These are phyloP conservation scores for Sideroxylon spinosum DNA, from an alignment of 179 eudicot genomes.

Conservation along the genomic window DNA sequence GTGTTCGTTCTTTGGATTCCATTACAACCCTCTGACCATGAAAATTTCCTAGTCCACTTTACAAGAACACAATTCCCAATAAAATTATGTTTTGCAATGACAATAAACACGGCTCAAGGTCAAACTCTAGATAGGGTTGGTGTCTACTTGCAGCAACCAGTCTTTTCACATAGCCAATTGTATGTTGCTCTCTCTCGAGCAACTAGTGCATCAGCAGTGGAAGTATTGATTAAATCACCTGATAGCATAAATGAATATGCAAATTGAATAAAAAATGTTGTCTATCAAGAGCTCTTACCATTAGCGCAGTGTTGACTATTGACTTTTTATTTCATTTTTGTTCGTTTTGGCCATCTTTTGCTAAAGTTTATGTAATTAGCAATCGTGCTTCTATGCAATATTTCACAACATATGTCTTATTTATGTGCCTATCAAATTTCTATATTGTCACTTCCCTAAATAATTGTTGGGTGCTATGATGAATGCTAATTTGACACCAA, in stretches of 20 bases:
- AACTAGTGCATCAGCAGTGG: background rate
- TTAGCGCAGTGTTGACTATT: no score
- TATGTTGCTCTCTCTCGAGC: slow-evolving; percentile 20
- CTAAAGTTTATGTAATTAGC: no score
- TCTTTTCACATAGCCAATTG: slow-evolving; percentile 25
- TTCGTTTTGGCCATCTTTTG: no score
- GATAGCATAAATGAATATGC: background rate
- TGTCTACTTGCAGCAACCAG: slow-evolving; percentile 15
- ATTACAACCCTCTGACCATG: background rate
- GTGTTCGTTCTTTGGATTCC: no score
- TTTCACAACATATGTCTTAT: no score
- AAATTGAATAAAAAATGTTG: background rate
- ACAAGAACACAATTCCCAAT: background rate
- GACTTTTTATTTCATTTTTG: no score
- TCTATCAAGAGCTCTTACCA: no score
- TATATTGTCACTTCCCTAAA: no score
- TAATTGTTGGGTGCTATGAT: no score
- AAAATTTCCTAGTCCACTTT: slow-evolving; percentile 14
- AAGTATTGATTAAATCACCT: background rate
- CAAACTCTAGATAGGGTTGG: slow-evolving; percentile 21
- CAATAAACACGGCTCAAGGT: slow-evolving; percentile 23
- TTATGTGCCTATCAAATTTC: no score
- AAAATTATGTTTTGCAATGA: slow-evolving; percentile 24
- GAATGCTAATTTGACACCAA: no score
- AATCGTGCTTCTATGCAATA: no score